phyloP scores from a whole-genome alignment of 176 grass and related monocot species.

The Melocanna baccifera region DNA sequence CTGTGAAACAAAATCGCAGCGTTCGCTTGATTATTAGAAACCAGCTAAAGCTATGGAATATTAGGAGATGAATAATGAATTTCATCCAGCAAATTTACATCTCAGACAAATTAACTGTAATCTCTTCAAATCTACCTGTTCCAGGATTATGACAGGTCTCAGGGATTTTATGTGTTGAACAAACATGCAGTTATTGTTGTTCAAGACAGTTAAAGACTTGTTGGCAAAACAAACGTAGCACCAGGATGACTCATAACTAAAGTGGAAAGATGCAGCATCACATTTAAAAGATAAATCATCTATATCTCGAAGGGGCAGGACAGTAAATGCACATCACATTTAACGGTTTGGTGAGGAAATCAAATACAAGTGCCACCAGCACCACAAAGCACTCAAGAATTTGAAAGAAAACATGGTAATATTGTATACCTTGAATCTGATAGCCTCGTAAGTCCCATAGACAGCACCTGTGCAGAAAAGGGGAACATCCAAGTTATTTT shows the following conservation, averaged over 20 bases:
- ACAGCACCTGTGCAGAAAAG: constrained; percentile 64
- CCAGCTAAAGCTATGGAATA: background rate
- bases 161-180: background rate
- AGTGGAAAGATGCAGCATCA: background rate
- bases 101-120: background rate
- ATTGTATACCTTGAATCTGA: constrained; percentile 72
- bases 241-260: background rate
- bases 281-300: background rate
- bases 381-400: background rate
- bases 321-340: background rate
- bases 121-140: background rate
- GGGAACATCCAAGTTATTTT: constrained; percentile 4
- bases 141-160: background rate
- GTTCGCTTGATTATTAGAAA: background rate
- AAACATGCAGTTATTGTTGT: background rate
- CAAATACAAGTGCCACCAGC: background rate
- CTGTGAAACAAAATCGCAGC: constrained; percentile 34
- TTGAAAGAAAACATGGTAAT: background rate
- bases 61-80: background rate
- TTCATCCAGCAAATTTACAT: background rate
- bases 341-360: background rate
- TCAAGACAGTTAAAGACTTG: background rate
- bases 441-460: constrained; percentile 90
- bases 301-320: background rate
- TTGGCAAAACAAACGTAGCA: background rate